Evolutionary conservation across 331 rosid genomes (phyloP), one percentile per base, ranked within the genome.

Genomic region (Telfairia occidentalis): DNA sequence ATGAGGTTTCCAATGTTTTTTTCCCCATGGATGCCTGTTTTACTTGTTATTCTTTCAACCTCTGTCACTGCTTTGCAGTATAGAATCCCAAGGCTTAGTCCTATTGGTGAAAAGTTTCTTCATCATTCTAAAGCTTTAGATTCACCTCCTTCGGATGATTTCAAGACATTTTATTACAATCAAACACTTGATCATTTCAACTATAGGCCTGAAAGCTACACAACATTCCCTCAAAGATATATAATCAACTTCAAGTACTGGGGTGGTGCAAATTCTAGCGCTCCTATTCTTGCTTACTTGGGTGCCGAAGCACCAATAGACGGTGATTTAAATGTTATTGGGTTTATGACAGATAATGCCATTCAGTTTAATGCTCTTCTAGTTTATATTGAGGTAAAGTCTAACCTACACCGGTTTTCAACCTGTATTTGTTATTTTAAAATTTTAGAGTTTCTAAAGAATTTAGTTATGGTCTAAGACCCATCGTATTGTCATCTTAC

Each of bases 171-270:
- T 71, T 87, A 81, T 58, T 89, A 75, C 77, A 78, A 80, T 35
- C 93, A 88, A 64, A 84, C 82, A 5, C 84, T 92, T 0, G 90
- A 92, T 81, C 96, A 89, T 73, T 92, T 92, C 87, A 92, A 88
- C 71, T 88, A 85, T 76, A 81, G 78, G 71, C 86, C 86, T 9
- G 85, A 86, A 60, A 88, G 94, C 83, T 89, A 84, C 79, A 38
- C 3, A 55, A 86, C 75, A 16, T 89, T 89, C 63, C 81, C 59
- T 15, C 96, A 92, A 71, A 88, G 86, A 78, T 89, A 92, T 81
- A 2, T 86, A 12, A 76, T 88, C 76, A 89, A 88, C 70, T 89
- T 55, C 45, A 86, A 83, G 58, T 65, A 85, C 32, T 91, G 96
- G 97, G 91, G 87, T 78, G 92, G 92, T 7, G 76, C 90, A 35